These are phyloP conservation scores for Paramecium caudatum DNA, from an alignment of 73 alveolate genomes.

Conservation along the genomic window DNA sequence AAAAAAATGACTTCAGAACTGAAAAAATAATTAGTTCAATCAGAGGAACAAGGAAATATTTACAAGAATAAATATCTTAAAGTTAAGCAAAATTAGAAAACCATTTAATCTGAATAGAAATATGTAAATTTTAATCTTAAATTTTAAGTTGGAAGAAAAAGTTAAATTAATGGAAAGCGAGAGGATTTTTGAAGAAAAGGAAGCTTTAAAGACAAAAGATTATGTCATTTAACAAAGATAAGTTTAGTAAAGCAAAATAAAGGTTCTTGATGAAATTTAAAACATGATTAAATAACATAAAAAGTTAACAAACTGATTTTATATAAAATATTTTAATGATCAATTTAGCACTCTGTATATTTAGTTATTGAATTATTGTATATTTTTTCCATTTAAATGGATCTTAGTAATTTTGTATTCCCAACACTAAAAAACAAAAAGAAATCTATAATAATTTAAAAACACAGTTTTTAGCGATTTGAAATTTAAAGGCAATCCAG, in stretches of 20 bases:
- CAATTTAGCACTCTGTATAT: no score
- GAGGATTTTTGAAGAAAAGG: slow-evolving; percentile 52
- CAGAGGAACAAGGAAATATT: slow-evolving; percentile 21
- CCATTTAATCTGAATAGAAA: slow-evolving; percentile 9
- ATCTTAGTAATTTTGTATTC: no score
- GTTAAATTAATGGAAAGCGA: slow-evolving; percentile 53
- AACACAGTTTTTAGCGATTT: no score
- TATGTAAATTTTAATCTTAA: not conserved
- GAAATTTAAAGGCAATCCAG: no score
- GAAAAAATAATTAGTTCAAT: not conserved
- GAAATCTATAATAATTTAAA: no score
- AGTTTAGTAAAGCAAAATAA: slow-evolving; percentile 36
- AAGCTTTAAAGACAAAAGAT: slow-evolving; percentile 49
- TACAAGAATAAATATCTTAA: slow-evolving; percentile 35
- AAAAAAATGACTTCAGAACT: slow-evolving; percentile 8
- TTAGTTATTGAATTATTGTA: no score
- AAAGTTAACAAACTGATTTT: not conserved
- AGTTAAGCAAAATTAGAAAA: slow-evolving; percentile 16
- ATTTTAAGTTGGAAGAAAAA: slow-evolving; percentile 22
- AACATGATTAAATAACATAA: slow-evolving; percentile 61
- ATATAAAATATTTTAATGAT: not conserved
- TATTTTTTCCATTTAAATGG: no score
- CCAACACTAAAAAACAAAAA: no score
- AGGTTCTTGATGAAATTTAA: slow-evolving; percentile 57
- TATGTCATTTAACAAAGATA: not conserved